Evolutionary conservation across 139 green algal genomes (phyloP), one percentile per base, ranked within the genome.

Genomic region (Tetradesmus obliquus): DNA sequence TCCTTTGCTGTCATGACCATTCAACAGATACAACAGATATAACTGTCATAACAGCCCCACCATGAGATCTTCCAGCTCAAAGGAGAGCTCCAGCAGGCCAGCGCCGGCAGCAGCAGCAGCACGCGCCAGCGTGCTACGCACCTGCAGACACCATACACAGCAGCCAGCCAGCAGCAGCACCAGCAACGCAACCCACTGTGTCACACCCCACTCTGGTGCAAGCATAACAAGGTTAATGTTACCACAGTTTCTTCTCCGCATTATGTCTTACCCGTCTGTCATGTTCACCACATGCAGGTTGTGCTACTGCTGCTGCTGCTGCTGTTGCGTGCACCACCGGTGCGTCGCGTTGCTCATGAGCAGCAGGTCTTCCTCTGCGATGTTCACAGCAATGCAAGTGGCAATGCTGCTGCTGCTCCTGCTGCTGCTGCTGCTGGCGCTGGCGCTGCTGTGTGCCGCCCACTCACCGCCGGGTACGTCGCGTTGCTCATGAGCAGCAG

Each of bases 381-480:
- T 45, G 32, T 45, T 45, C 32, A 45, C 32, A 45, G 32, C 32
- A 45, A 45, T 45, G 32, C 32, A 45, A 45, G 32, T 45, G 32
- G 32, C 32, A 45, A 45, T 45, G 32, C 32, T 45, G 32, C 32
- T 45, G 32, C 32, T 45, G 32, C 32, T 45, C 32, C 32, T 45
- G 32, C 32, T 45, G 32, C 32, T 45, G 32, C 32, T 45, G 32
- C 32, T 45, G 32, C 32, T 45, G 32, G 0, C 0, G 32, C 32
- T 45, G 32, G 32, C 32, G 32, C 32, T 45, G 32, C 32, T 66
- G 6, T 66, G 57, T 13, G 6, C 57, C 6, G n/a, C 15, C n/a
- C 22, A 55, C 94, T 79, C 58, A 97, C 94, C 53, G 95, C 94
- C 2, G 94, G 90, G 91, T 96, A 97, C 32, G 95, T 96, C 20